A percentile compares a stretch with the other conserved stretches of the same genome.
phyloP scores from a whole-genome alignment of 768 basidiomycete species.

The Infundibulicybe gibba region DNA sequence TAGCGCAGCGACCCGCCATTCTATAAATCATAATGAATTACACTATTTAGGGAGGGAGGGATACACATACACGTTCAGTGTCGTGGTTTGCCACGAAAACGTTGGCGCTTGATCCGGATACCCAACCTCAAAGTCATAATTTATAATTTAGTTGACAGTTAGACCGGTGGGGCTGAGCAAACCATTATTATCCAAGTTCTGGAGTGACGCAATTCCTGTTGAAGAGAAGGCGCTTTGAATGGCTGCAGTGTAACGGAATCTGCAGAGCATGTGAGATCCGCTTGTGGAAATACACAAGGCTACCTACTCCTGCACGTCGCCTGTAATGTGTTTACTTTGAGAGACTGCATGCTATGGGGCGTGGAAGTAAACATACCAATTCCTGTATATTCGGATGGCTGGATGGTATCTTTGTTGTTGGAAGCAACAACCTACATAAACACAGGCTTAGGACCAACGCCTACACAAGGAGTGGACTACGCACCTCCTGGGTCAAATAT shows the following conservation, averaged over 20 bases:
- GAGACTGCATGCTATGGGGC: not conserved
- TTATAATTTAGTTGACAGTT: not conserved
- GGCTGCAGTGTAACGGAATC: slow-evolving; percentile 58
- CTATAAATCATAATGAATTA: slow-evolving; percentile 18
- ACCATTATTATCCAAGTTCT: slow-evolving; percentile 51
- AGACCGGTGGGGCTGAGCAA: not conserved
- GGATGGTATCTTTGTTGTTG: slow-evolving; percentile 45
- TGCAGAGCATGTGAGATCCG: slow-evolving; percentile 8
- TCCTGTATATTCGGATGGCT: slow-evolving; percentile 51
- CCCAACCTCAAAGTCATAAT: slow-evolving; percentile 44
- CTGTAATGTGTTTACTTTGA: slow-evolving; percentile 13
- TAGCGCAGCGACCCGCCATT: slow-evolving; percentile 50
- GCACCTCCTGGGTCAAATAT: slow-evolving; percentile 62
- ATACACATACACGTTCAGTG: slow-evolving; percentile 48
- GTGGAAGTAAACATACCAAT: slow-evolving; percentile 32
- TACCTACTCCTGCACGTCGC: slow-evolving; percentile 62
- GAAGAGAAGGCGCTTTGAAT: slow-evolving; percentile 49
- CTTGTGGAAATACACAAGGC: not conserved
- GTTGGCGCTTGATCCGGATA: slow-evolving; percentile 49
- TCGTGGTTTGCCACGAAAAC: slow-evolving; percentile 71
- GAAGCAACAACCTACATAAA: slow-evolving; percentile 32
- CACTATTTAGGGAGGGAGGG: not conserved
- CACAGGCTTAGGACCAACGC: too few relatives aligned
- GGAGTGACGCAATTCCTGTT: slow-evolving; percentile 46
- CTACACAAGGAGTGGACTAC: too few relatives aligned